Percentiles rank a stretch among this genome's conserved stretches.
These are phyloP conservation scores for Apophysomyces sp. DNA, from an alignment of 371 early-diverging fungal genomes.

Conservation along the genomic window DNA sequence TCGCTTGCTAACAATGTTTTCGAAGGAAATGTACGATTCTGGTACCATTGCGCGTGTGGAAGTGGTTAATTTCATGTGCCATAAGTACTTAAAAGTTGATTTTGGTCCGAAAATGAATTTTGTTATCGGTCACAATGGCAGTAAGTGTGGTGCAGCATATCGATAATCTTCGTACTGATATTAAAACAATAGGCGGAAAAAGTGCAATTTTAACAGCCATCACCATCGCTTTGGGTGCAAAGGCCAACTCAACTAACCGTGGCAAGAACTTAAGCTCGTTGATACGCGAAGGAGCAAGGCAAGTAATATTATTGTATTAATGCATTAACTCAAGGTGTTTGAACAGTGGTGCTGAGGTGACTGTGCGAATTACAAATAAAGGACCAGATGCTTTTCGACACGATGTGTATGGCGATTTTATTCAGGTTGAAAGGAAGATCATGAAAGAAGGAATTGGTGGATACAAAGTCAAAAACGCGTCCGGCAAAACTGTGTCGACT, in stretches of 20 bases:
- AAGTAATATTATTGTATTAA: constrained; percentile 16
- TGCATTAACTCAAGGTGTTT: background rate
- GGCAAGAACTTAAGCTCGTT: constrained; percentile 76
- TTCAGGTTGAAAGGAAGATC: constrained; percentile 84
- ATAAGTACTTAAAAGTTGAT: constrained; percentile 72
- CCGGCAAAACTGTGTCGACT: constrained; percentile 64
- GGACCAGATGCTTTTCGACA: constrained; percentile 83
- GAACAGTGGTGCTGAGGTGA: constrained; percentile 61
- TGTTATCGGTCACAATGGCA: constrained; percentile 94
- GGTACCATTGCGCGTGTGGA: constrained; percentile 84
- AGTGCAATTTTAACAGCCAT: constrained; percentile 93
- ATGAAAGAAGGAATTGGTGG: constrained; percentile 62
- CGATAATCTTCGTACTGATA: background rate
- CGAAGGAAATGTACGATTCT: constrained; percentile 45
- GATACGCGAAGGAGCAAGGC: constrained; percentile 82
- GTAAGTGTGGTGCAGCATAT: constrained; percentile 38
- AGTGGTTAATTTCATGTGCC: constrained; percentile 94
- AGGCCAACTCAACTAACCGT: constrained; percentile 84
- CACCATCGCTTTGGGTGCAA: constrained; percentile 89
- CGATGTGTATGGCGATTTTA: constrained; percentile 77
- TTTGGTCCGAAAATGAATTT: constrained; percentile 93
- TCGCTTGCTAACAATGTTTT: background rate
- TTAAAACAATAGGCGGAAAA: constrained; percentile 71
- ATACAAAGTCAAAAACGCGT: constrained; percentile 75
- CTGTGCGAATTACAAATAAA: constrained; percentile 75